These are phyloP conservation scores for Neonectria ditissima DNA, from an alignment of 2,329 filamentous ascomycete species.

Conservation along the genomic window DNA sequence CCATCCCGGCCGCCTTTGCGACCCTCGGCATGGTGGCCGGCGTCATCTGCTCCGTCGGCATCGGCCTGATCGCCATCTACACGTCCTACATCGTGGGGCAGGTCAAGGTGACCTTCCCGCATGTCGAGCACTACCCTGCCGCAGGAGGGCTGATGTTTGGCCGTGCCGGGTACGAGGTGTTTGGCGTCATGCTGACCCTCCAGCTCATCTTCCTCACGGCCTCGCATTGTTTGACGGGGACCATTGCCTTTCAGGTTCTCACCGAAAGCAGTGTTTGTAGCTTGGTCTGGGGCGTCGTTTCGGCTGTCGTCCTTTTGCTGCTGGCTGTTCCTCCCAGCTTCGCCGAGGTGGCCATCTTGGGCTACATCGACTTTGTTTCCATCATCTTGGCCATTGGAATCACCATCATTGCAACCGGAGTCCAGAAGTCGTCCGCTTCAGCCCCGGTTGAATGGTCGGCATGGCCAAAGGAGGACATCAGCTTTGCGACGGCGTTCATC, in stretches of 20 bases:
- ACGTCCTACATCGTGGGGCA: conserved; percentile 54
- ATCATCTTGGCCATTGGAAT: conserved; percentile 66
- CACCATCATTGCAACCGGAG: conserved; percentile 71
- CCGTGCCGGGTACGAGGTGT: conserved; percentile 65
- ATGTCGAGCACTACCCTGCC: conserved; percentile 72
- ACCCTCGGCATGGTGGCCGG: conserved; percentile 46
- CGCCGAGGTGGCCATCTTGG: conserved; percentile 53
- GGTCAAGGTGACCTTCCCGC: conserved; percentile 58
- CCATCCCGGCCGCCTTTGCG: conserved; percentile 35
- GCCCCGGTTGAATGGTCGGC: conserved; percentile 46
- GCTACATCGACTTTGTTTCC: conserved; percentile 36
- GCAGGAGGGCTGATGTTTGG: conserved; percentile 70
- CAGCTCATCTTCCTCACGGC: conserved; percentile 74
- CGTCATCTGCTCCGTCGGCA: conserved; percentile 48
- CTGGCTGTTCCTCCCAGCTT: conserved; percentile 56
- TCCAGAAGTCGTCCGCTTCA: conserved; percentile 44
- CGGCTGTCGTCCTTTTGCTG: conserved; percentile 51
- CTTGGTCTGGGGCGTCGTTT: conserved; percentile 52
- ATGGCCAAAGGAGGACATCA: conserved; percentile 53
- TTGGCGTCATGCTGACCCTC: conserved; percentile 67
- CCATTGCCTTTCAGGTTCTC: conserved; percentile 71
- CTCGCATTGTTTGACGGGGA: conserved; percentile 74
- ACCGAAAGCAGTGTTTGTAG: conserved; percentile 62
- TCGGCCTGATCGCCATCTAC: conserved; percentile 55
- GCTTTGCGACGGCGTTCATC: conserved; percentile 64